phyloP scores from a whole-genome alignment of 495 filamentous ascomycete species.

The Bryoglossum gracile region DNA sequence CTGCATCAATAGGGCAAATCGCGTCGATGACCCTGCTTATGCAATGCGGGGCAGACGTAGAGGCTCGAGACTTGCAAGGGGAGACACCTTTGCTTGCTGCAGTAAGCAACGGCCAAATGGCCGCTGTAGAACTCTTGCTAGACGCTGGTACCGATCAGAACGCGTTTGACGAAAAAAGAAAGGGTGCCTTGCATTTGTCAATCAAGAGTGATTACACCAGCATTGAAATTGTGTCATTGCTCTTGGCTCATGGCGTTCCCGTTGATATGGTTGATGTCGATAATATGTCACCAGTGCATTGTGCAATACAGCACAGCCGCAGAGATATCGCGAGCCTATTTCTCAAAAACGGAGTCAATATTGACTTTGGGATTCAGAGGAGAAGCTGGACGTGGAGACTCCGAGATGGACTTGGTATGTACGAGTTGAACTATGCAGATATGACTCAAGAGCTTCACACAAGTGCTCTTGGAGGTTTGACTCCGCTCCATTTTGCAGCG shows the following conservation, averaged over 20 bases:
- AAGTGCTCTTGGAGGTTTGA: neutral
- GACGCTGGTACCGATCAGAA: neutral
- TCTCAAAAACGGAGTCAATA: neutral
- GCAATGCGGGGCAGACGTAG: neutral
- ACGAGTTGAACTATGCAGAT: neutral
- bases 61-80: neutral
- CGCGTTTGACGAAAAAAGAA: neutral
- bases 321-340: neutral
- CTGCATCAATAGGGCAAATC: neutral
- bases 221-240: neutral
- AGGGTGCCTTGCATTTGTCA: neutral
- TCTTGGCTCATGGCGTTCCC: neutral
- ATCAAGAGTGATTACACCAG: neutral
- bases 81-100: constrained; percentile 6
- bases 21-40: neutral
- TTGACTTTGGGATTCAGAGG: neutral
- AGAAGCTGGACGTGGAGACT: neutral
- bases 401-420: neutral
- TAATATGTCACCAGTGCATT: neutral
- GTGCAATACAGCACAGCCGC: neutral
- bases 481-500: constrained; percentile 3
- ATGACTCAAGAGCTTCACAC: neutral
- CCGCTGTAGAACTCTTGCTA: neutral
- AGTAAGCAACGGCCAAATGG: neutral
- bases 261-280: neutral